A percentile compares a stretch with the other conserved stretches of the same genome.
Evolutionary conservation across 192 early-diverging fungal genomes (phyloP).

Genomic region (Rhizophagus sp.): DNA sequence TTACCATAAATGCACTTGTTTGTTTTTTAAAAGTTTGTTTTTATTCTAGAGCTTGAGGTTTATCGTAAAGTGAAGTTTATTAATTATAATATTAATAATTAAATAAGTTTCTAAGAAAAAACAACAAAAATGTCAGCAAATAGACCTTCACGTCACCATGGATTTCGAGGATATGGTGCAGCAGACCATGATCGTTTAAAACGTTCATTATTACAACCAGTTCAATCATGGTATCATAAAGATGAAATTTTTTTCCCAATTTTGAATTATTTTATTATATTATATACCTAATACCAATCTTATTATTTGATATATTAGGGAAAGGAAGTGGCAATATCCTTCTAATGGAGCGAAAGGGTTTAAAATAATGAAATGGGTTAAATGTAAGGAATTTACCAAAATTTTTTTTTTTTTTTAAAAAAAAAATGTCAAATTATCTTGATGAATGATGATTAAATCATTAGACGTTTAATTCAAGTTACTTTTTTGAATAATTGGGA

Average conservation of each 20-base stretch:
- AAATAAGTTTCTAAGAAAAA: background rate
- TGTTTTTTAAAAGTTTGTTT: too few relatives aligned
- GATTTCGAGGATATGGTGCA: conserved; percentile 4
- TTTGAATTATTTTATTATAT: background rate
- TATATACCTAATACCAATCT: background rate
- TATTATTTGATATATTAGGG: conserved; percentile 30
- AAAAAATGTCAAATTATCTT: background rate
- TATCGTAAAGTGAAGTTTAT: too few relatives aligned
- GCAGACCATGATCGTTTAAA: conserved; percentile 48
- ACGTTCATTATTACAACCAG: conserved; percentile 45
- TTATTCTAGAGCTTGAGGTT: too few relatives aligned
- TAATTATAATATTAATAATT: too few relatives aligned
- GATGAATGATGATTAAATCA: too few relatives aligned
- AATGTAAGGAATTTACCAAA: conserved; percentile 35
- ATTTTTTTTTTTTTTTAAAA: background rate
- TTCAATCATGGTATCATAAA: conserved; percentile 43
- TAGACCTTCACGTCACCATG: conserved; percentile 26
- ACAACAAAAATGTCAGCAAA: conserved; percentile 4
- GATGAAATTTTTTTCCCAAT: background rate
- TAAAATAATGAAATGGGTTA: conserved; percentile 46
- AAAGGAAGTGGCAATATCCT: conserved; percentile 45
- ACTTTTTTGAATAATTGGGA: too few relatives aligned
- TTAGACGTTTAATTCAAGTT: too few relatives aligned
- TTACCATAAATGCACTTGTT: too few relatives aligned
- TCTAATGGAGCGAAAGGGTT: conserved; percentile 41